Conservation (phyloP, 495 filamentous ascomycete species). For the Oidiodendron maius region DNA sequence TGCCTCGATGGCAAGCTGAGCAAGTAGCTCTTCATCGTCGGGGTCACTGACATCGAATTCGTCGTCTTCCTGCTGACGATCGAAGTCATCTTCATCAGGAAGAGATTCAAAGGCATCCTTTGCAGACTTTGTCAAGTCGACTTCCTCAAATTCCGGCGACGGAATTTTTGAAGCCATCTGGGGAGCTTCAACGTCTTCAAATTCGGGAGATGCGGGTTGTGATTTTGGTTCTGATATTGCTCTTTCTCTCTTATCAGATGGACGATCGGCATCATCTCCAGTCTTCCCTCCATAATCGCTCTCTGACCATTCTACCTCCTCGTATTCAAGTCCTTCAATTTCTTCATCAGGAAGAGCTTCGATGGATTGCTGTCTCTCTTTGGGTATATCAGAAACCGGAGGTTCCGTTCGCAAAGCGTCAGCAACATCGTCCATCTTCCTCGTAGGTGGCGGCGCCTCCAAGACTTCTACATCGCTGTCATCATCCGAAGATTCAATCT, state of each 20-base stretch:
- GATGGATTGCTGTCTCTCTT: conserved; percentile 8
- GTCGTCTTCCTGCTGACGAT: conserved; percentile 12
- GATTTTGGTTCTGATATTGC: conserved; percentile 1
- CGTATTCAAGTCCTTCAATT: conserved; percentile 21
- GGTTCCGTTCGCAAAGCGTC: conserved; percentile 31
- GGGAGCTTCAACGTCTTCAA: conserved; percentile 33
- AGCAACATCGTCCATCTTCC: conserved; percentile 14
- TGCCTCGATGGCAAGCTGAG: conserved; percentile 77
- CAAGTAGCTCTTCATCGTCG: conserved; percentile 84
- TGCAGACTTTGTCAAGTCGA: conserved; percentile 4
- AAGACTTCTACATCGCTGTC: conserved; percentile 51
- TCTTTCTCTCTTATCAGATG: neutral
- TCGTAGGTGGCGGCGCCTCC: conserved; percentile 26
- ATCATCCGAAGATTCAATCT: conserved; percentile 31
- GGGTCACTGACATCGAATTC: conserved; percentile 65
- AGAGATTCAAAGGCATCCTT: neutral
- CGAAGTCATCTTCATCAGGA: conserved; percentile 6
- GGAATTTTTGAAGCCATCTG: conserved; percentile 3
- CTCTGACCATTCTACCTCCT: conserved; percentile 36
- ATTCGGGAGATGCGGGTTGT: conserved; percentile 16
- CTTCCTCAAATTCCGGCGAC: conserved; percentile 26
- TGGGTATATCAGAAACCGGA: conserved; percentile 23
- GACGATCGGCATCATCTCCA: neutral
- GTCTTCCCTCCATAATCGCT: conserved; percentile 29
- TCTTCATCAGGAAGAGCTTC: neutral